Percentiles rank a stretch among this genome's conserved stretches.
Conservation (phyloP, 805 yeast genomes). For the Komagataella kurtzmanii region DNA sequence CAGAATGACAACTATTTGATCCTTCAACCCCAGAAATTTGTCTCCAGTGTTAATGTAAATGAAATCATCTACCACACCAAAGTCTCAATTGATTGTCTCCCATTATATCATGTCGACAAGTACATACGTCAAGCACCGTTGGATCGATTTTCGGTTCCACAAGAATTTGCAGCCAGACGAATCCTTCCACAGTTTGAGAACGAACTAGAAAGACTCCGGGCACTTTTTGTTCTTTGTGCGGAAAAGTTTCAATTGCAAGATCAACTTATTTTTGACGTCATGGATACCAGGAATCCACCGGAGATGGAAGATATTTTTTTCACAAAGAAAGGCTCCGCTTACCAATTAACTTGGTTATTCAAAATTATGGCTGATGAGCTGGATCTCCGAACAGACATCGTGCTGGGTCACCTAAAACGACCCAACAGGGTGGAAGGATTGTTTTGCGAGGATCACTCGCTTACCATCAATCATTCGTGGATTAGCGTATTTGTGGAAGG, state of each 20-base stretch:
- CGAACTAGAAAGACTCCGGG: conserved; percentile 49
- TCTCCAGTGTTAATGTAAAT: conserved; percentile 31
- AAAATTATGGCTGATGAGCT: conserved; percentile 58
- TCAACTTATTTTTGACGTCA: conserved; percentile 16
- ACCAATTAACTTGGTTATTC: conserved; percentile 68
- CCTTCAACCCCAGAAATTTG: conserved; percentile 44
- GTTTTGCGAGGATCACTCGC: conserved; percentile 26
- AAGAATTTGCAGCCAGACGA: conserved; percentile 39
- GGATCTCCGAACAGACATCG: conserved; percentile 61
- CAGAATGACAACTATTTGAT: conserved; percentile 47
- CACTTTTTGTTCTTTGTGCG: conserved; percentile 47
- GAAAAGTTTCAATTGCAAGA: conserved; percentile 39
- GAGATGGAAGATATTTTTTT: conserved; percentile 14
- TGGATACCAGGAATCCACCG: conserved; percentile 18
- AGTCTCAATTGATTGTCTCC: conserved; percentile 10
- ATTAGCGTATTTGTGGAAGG: conserved; percentile 61
- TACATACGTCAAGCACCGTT: conserved; percentile 22
- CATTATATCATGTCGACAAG: conserved; percentile 27
- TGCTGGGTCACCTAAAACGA: conserved; percentile 72
- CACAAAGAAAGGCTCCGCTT: conserved; percentile 18
- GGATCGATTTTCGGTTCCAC: conserved; percentile 30
- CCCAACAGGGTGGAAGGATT: conserved; percentile 47
- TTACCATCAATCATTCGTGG: conserved; percentile 78
- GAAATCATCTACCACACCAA: conserved; percentile 17
- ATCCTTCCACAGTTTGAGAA: conserved; percentile 38